Evolutionary conservation across 2,329 filamentous ascomycete species (phyloP).

Genomic region (Thelonectria rubi): DNA sequence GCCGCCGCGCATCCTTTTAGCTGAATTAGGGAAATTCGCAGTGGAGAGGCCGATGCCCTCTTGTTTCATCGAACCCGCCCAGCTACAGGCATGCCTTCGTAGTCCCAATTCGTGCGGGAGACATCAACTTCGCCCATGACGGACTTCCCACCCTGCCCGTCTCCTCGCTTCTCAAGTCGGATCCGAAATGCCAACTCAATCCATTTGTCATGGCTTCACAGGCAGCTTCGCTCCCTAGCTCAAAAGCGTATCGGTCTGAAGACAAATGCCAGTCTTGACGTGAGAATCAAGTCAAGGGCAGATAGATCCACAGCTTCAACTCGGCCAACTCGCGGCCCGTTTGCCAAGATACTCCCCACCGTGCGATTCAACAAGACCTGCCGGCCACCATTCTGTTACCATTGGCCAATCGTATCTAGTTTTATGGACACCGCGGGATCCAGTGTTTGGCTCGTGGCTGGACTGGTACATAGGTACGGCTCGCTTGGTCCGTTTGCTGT

Average conservation of each 20-base stretch:
- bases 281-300: conserved; percentile 2
- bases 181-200: background rate
- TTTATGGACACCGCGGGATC: background rate
- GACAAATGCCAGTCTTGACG: conserved; percentile 30
- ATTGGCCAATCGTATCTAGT: background rate
- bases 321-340: conserved; percentile 18
- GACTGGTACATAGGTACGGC: background rate
- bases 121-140: background rate
- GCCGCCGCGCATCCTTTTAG: background rate
- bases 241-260: conserved; percentile 36
- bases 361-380: background rate
- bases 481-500: background rate
- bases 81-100: background rate
- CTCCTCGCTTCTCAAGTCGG: background rate
- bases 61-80: conserved; percentile 1
- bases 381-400: conserved; percentile 5
- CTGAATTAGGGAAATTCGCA: background rate
- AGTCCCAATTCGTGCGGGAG: background rate
- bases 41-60: background rate
- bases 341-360: conserved; percentile 2
- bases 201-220: conserved; percentile 29
- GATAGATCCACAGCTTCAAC: conserved; percentile 12
- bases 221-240: conserved; percentile 10
- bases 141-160: background rate
- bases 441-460: background rate